Evolutionary conservation across 176 grass and related monocot genomes (phyloP).

Genomic region (Rhynchospora breviuscula): DNA sequence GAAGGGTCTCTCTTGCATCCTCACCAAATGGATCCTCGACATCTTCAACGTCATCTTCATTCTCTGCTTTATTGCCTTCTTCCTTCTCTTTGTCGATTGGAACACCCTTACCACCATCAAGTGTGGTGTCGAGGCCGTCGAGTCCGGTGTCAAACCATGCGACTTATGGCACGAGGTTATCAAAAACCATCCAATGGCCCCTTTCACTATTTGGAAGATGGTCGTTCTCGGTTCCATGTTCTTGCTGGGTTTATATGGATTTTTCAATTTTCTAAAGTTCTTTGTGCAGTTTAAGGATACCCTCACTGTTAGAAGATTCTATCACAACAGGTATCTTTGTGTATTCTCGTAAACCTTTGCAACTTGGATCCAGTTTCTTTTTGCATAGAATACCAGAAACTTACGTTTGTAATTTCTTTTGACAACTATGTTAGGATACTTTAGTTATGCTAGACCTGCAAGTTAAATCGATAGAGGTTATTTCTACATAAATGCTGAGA

Average conservation of each 20-base stretch:
- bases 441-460: neutral
- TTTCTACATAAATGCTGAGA: neutral
- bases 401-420: neutral
- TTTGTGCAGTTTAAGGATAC: conserved; percentile 81
- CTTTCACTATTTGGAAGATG: conserved; percentile 85
- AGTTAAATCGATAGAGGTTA: neutral
- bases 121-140: conserved; percentile 87
- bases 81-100: conserved; percentile 94
- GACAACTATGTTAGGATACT: conserved; percentile 4
- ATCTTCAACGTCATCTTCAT: conserved; percentile 82
- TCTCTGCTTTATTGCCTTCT: conserved; percentile 88
- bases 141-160: conserved; percentile 80
- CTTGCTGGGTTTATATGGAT: conserved; percentile 76
- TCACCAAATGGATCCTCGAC: conserved; percentile 89
- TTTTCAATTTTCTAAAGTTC: conserved; percentile 96
- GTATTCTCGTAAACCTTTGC: neutral
- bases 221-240: conserved; percentile 76
- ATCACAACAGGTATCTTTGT: conserved; percentile 67
- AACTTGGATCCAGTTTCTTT: neutral
- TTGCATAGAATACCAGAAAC: neutral
- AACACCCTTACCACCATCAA: conserved; percentile 56
- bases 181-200: conserved; percentile 68
- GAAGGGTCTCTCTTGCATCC: conserved; percentile 86
- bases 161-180: conserved; percentile 65
- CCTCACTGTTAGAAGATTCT: conserved; percentile 68